Percentiles rank a stretch among this genome's conserved stretches.
These are phyloP conservation scores for Phalaenopsis aphrodite DNA, from an alignment of 106 monocot species.

Conservation along the genomic window DNA sequence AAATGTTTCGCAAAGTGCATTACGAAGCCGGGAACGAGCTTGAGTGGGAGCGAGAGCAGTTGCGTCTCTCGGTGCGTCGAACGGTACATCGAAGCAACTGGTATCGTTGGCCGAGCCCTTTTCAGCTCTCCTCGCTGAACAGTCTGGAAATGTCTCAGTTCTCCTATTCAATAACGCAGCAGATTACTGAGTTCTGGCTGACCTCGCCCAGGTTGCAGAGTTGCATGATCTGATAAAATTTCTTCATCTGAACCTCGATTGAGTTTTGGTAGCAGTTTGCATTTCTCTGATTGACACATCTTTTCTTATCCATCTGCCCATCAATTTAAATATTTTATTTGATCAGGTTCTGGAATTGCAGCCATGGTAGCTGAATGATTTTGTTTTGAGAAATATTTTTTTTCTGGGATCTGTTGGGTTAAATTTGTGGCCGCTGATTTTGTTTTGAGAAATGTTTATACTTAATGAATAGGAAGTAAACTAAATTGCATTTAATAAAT, in stretches of 20 bases:
- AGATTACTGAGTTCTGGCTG: neutral
- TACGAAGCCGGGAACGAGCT: constrained; percentile 85
- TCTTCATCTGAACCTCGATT: neutral
- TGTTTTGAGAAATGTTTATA: too few relatives aligned
- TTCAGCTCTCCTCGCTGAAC: constrained; percentile 44
- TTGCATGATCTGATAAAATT: neutral
- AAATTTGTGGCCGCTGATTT: too few relatives aligned
- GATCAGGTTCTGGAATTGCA: neutral
- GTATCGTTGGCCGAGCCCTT: constrained; percentile 73
- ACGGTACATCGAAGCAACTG: constrained; percentile 90
- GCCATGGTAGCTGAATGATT: neutral
- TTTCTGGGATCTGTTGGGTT: too few relatives aligned
- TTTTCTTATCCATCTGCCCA: neutral
- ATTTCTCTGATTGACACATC: neutral
- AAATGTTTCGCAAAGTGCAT: constrained; percentile 96
- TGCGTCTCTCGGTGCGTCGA: constrained; percentile 93
- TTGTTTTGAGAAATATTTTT: neutral
- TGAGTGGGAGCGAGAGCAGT: constrained; percentile 87
- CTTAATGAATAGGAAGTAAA: too few relatives aligned
- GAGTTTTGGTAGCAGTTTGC: neutral
- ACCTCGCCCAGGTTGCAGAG: neutral
- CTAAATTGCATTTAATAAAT: too few relatives aligned
- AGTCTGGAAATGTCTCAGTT: neutral
- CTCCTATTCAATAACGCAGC: neutral
- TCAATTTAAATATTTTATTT: neutral